Evolutionary conservation across 352 stramenopile genomes (phyloP).

Genomic region (Saprolegnia diclina): DNA sequence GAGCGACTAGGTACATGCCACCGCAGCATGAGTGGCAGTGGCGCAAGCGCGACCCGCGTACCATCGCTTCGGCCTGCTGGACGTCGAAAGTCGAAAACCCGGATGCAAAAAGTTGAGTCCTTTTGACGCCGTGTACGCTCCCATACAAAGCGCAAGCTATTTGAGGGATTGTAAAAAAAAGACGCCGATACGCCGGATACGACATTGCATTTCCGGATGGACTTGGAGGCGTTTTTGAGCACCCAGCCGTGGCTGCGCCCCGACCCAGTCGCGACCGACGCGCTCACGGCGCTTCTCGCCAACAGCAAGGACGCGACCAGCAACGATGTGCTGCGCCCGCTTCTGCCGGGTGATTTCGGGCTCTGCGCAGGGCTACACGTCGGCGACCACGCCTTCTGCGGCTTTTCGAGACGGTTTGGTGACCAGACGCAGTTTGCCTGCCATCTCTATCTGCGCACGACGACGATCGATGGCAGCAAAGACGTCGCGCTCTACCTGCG

Average conservation of each 20-base stretch:
- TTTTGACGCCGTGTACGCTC: not conserved
- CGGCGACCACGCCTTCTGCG: constrained; percentile 20
- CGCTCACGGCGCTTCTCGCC: not conserved
- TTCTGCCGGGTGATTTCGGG: not conserved
- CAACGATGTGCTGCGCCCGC: not conserved
- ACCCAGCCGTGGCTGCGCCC: constrained; percentile 10
- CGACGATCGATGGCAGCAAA: not conserved
- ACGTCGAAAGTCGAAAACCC: not conserved
- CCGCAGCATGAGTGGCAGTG: not conserved
- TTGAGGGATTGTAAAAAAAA: not conserved
- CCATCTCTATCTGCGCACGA: not conserved
- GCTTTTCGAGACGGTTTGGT: constrained; percentile 1
- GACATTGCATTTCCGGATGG: constrained; percentile 4
- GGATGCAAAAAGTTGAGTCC: no score
- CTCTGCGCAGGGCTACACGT: constrained; percentile 17
- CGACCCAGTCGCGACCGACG: not conserved
- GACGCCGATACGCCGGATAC: not conserved
- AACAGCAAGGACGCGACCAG: not conserved
- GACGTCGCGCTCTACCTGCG: constrained; percentile 14
- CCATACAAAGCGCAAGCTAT: not conserved
- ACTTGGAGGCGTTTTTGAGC: constrained; percentile 21
- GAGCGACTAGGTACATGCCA: constrained; percentile 8
- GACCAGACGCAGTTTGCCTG: constrained; percentile 27
- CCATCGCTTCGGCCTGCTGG: not conserved
- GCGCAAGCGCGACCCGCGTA: not conserved